Base-by-base conservation (phyloP, 768 basidiomycete species). In the Naganishia randhawae region DNA sequence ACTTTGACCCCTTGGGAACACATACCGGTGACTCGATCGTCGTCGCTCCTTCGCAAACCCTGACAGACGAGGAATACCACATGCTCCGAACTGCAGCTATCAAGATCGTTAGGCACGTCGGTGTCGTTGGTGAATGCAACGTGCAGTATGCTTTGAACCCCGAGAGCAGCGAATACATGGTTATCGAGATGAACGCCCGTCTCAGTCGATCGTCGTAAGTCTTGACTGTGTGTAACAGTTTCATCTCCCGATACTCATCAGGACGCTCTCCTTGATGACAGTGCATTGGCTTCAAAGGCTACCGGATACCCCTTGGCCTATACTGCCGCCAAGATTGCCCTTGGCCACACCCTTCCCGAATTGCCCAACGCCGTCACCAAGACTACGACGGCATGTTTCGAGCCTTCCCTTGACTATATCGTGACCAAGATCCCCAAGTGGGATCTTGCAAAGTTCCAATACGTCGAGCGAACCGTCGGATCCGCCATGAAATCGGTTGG, bases 21-120 rank as follows among this genome's bases (percentile, higher is more conserved):
- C 96, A 99, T 80, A 99, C 96, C 22, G 96, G 96, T 73, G 96
- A 98, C 80, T 98, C 96, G 14, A 99, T 99, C 77, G 96, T 99
- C 75, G 93, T 98, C 50, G 96, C 96, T 3, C 96, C 96, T 0
- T 97, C 94, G 3, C 96, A 99, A 81, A 98, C 96, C 0, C 82
- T 99, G 22, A 91, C 95, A 33, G 96, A 98, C 74, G 91, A 93
- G 77, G 93, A 97, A 77, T 99, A 98, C 81, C 95, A 99, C 82
- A 98, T 98, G 96, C 84, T 98, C 71, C 90, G 96, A 65, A 92
- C 89, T 70, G 95, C 95, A 65, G 96, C 96, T 29, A 88, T 99
- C 83, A 97, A 97, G 82, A 91, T 92, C 68, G 86, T 87, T 65
- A 88, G 96, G 69, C 82, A 83, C 71, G 82, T 83, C 72, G 79